Evolutionary conservation across 148 eudicot species (phyloP).

Genomic region (Camellia lanceoleosa): DNA sequence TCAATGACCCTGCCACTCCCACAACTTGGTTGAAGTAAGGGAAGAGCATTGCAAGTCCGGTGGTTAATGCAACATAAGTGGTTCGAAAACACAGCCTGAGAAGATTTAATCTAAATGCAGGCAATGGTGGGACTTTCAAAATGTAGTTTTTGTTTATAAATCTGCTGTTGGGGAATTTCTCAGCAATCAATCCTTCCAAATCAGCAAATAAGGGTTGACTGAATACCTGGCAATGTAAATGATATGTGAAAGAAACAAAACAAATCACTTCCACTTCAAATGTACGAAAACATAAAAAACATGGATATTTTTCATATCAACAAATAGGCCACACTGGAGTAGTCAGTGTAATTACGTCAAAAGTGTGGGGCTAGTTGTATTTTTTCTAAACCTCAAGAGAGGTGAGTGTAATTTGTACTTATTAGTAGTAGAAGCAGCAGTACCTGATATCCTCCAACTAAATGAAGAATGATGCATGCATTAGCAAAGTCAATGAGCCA

Average conservation of each 20-base stretch:
- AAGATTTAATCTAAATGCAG: constrained; percentile 32
- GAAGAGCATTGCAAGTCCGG: constrained; percentile 41
- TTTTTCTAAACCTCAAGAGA: too few species aligned
- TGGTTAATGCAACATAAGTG: constrained; percentile 41
- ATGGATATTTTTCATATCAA: neutral
- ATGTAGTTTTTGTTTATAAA: constrained; percentile 26
- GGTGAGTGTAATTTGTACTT: too few species aligned
- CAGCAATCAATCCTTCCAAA: constrained; percentile 34
- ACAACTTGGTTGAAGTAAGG: constrained; percentile 65
- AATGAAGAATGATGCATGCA: constrained; percentile 74
- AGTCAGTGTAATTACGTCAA: too few species aligned
- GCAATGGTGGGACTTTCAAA: constrained; percentile 27
- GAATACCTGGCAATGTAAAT: constrained; percentile 41
- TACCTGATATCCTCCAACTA: constrained; percentile 90
- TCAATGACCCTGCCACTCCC: constrained; percentile 54
- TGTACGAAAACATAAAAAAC: neutral
- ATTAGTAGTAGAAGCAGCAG: neutral
- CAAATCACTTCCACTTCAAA: neutral
- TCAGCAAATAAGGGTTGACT: constrained; percentile 60
- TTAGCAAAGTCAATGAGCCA: constrained; percentile 86
- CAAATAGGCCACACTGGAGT: neutral
- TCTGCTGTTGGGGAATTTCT: constrained; percentile 34
- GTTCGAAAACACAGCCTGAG: constrained; percentile 52
- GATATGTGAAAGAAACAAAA: neutral
- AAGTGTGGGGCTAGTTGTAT: too few species aligned